Conservation (phyloP, 2,329 filamentous ascomycete species). For the Tolypocladium paradoxum region DNA sequence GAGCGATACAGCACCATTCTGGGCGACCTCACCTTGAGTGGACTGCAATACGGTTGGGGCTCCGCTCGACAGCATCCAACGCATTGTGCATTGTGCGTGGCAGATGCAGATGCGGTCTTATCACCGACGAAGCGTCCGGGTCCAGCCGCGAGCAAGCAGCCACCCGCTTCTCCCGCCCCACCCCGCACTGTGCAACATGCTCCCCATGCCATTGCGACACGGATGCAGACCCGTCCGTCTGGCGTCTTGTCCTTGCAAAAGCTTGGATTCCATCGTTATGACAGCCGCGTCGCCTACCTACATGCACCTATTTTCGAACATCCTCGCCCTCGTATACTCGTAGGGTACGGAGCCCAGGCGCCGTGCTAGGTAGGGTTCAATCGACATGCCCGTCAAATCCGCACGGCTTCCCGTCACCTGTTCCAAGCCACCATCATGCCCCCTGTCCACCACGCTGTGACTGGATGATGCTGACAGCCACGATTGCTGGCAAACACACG, state of each 20-base stretch:
- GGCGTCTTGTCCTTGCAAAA: neutral
- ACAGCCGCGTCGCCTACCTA: neutral
- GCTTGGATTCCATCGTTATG: neutral
- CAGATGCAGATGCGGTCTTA: neutral
- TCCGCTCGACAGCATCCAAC: neutral
- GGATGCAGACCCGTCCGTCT: neutral
- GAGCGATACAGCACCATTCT: neutral
- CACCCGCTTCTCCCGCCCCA: neutral
- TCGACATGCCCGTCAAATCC: neutral
- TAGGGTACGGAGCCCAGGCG: neutral
- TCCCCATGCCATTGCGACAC: neutral
- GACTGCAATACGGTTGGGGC: neutral
- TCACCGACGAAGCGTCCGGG: neutral
- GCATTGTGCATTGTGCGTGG: neutral
- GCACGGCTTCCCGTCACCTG: neutral
- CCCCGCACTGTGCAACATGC: neutral
- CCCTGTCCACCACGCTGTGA: slow-evolving; percentile 3
- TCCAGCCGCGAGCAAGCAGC: neutral
- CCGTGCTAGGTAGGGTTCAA: neutral
- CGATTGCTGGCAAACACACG: neutral
- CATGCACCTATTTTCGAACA: neutral
- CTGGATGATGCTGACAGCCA: neutral
- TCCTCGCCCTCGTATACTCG: too few relatives aligned
- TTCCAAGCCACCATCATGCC: neutral
- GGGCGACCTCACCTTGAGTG: neutral